Conservation (phyloP, 1,139 yeast species). For the Eremothecium cymbalariae region DNA sequence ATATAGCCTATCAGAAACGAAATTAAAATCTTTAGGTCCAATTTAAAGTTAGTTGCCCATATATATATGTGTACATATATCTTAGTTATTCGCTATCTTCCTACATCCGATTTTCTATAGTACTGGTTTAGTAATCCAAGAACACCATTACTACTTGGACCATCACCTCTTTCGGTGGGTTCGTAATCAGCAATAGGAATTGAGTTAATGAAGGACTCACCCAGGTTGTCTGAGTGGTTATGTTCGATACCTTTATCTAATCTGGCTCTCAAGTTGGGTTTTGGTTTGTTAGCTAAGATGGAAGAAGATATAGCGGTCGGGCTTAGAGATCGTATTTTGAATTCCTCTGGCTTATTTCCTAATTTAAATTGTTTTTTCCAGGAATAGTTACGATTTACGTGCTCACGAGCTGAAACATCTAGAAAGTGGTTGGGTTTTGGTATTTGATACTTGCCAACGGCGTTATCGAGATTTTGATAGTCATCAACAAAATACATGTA, state of each 20-base stretch:
- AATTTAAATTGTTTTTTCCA: slow-evolving; percentile 32
- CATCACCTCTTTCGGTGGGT: slow-evolving; percentile 20
- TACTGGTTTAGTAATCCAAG: slow-evolving; percentile 78
- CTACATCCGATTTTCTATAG: slow-evolving; percentile 50
- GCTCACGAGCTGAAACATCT: slow-evolving; percentile 1
- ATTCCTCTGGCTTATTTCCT: slow-evolving; percentile 26
- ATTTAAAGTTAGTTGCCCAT: too few relatives aligned
- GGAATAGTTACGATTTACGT: slow-evolving; percentile 19
- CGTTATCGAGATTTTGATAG: slow-evolving; percentile 45
- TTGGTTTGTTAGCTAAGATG: background rate
- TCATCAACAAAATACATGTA: slow-evolving; percentile 81
- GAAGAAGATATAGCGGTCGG: slow-evolving; percentile 1
- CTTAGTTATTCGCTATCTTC: slow-evolving; percentile 22
- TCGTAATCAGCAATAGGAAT: slow-evolving; percentile 18
- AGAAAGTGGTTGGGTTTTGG: slow-evolving; percentile 16
- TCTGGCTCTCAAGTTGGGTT: background rate
- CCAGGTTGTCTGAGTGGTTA: slow-evolving; percentile 12
- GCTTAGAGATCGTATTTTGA: slow-evolving; percentile 13
- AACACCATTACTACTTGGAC: slow-evolving; percentile 52
- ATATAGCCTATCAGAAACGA: too few relatives aligned
- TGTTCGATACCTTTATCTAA: background rate
- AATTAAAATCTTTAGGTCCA: too few relatives aligned
- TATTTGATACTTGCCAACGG: slow-evolving; percentile 32
- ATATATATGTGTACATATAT: too few relatives aligned
- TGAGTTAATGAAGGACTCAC: slow-evolving; percentile 30